Conservation (phyloP, 768 basidiomycete species). For the Russula foetens region DNA sequence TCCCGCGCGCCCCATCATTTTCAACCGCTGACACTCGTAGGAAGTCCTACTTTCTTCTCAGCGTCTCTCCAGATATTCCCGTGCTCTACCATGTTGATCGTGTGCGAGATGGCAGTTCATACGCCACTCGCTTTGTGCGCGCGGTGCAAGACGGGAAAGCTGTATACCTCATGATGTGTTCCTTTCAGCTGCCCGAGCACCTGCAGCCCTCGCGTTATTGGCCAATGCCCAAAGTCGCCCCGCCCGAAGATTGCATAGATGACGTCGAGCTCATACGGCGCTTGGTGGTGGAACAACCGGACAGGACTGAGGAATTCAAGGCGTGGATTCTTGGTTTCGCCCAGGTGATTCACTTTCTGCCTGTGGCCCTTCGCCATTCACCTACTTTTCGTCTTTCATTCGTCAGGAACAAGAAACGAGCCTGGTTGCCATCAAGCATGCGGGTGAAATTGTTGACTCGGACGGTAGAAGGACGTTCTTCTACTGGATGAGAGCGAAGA, state of each 20-base stretch:
- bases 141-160: background rate
- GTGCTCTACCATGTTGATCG: background rate
- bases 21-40: background rate
- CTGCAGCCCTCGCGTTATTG: background rate
- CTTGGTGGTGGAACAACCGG: conserved; percentile 28
- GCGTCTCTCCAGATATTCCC: background rate
- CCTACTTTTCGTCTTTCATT: too few relatives aligned
- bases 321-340: conserved; percentile 25
- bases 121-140: background rate
- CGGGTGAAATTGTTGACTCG: background rate
- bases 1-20: background rate
- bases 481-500: too few relatives aligned
- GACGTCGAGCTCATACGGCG: conserved; percentile 23
- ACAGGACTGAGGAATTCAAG: conserved; percentile 30
- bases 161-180: background rate
- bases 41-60: background rate
- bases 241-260: conserved; percentile 24
- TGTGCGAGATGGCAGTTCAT: background rate
- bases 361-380: too few relatives aligned
- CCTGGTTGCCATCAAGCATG: background rate
- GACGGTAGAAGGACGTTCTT: background rate
- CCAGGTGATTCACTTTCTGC: too few relatives aligned
- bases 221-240: conserved; percentile 35
- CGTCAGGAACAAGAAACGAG: background rate
- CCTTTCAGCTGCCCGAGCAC: background rate